These are phyloP conservation scores for Nelumbo lutea DNA, from an alignment of 164 flowering plant species.

Conservation along the genomic window DNA sequence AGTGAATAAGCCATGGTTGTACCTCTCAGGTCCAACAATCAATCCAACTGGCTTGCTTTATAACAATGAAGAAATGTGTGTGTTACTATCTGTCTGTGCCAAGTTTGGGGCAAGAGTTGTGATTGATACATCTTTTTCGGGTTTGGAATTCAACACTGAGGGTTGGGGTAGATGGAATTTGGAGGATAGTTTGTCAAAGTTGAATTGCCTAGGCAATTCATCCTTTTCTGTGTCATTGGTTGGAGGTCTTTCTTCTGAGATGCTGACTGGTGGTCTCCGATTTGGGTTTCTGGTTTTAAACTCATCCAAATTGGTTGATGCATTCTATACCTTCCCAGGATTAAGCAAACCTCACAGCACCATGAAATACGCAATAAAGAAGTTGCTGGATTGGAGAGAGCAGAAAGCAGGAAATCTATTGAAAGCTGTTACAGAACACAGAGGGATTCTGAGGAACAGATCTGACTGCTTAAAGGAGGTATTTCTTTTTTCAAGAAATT, in stretches of 20 bases:
- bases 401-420: slow-evolving; percentile 37
- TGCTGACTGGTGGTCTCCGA: slow-evolving; percentile 71
- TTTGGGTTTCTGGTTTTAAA: slow-evolving; percentile 73
- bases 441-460: slow-evolving; percentile 38
- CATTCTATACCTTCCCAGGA: slow-evolving; percentile 58
- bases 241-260: slow-evolving; percentile 71
- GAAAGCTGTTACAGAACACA: slow-evolving; percentile 46
- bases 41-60: slow-evolving; percentile 84
- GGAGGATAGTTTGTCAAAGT: slow-evolving; percentile 42
- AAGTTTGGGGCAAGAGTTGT: slow-evolving; percentile 74
- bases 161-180: slow-evolving; percentile 61
- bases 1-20: slow-evolving; percentile 78
- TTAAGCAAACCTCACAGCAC: slow-evolving; percentile 88
- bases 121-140: slow-evolving; percentile 89
- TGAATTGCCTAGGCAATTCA: slow-evolving; percentile 28
- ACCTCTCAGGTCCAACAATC: slow-evolving; percentile 82
- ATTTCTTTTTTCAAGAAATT: slow-evolving; percentile 3
- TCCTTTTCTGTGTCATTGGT: slow-evolving; percentile 60
- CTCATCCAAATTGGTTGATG: slow-evolving; percentile 48
- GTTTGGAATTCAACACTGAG: slow-evolving; percentile 52
- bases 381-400: slow-evolving; percentile 55
- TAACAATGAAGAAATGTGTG: slow-evolving; percentile 56
- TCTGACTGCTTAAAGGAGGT: slow-evolving; percentile 68
- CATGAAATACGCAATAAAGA: slow-evolving; percentile 66
- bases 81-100: slow-evolving; percentile 57